Percentiles rank a stretch among this genome's conserved stretches.
phyloP scores from a whole-genome alignment of 768 basidiomycete species.

The Serendipita sp. region DNA sequence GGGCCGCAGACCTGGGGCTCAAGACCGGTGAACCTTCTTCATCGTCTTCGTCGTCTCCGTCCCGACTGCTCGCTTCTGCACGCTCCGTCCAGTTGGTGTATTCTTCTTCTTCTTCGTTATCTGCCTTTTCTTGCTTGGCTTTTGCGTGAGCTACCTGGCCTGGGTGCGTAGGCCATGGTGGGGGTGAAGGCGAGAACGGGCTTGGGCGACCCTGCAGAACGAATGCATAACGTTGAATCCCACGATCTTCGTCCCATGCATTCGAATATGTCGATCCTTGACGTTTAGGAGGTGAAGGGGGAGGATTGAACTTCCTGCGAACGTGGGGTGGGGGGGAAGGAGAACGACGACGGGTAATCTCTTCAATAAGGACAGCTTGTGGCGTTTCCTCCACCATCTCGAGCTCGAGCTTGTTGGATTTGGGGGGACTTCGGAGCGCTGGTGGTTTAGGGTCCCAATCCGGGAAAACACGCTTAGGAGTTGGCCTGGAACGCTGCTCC shows the following conservation, averaged over 20 bases:
- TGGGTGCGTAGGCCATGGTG: background rate
- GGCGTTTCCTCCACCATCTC: background rate
- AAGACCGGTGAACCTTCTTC: slow-evolving; percentile 21
- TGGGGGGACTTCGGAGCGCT: background rate
- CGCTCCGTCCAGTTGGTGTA: slow-evolving; percentile 36
- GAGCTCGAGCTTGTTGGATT: slow-evolving; percentile 14
- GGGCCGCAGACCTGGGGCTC: background rate
- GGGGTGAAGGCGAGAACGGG: background rate
- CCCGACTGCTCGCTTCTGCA: slow-evolving; percentile 54
- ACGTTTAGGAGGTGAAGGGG: slow-evolving; percentile 3
- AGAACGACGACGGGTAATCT: slow-evolving; percentile 16
- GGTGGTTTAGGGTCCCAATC: slow-evolving; percentile 29
- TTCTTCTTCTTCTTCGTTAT: slow-evolving; percentile 22
- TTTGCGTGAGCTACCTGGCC: background rate
- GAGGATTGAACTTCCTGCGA: background rate
- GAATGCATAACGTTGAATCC: slow-evolving; percentile 61
- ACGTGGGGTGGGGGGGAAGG: slow-evolving; percentile 17
- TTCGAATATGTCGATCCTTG: slow-evolving; percentile 37
- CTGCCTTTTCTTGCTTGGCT: slow-evolving; percentile 21
- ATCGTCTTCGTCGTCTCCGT: slow-evolving; percentile 65
- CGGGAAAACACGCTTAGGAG: slow-evolving; percentile 62
- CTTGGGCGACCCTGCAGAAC: slow-evolving; percentile 23
- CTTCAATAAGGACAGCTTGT: background rate
- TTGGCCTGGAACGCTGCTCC: slow-evolving; percentile 59
- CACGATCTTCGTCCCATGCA: slow-evolving; percentile 73